Conservation (phyloP, 2,329 filamentous ascomycete species). For the Elsinoe necatrix region DNA sequence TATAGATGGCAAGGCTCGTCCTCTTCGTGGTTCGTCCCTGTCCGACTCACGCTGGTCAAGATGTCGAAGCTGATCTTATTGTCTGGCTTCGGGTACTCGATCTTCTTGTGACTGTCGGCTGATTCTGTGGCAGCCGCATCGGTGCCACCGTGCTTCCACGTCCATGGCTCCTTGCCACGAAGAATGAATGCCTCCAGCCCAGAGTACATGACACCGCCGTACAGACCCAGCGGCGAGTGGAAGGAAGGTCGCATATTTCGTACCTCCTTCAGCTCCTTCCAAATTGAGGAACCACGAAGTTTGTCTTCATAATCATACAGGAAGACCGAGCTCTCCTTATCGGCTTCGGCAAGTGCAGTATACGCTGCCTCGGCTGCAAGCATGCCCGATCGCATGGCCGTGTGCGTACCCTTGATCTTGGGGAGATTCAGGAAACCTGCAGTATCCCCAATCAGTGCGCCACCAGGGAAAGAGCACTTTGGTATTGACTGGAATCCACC, state of each 20-base stretch:
- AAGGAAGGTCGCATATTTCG: constrained; percentile 97
- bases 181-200: constrained; percentile 84
- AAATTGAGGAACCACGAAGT: constrained; percentile 77
- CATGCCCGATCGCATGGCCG: constrained; percentile 96
- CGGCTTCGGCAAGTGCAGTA: constrained; percentile 54
- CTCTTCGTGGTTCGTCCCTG: constrained; percentile 96
- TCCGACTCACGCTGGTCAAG: constrained; percentile 85
- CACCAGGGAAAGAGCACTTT: constrained; percentile 91
- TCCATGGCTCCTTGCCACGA: constrained; percentile 84
- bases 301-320: constrained; percentile 89
- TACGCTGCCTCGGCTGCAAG: constrained; percentile 87
- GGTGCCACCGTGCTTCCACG: constrained; percentile 69
- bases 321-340: constrained; percentile 64
- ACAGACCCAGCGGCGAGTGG: constrained; percentile 75
- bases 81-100: constrained; percentile 95
- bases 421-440: constrained; percentile 96
- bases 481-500: constrained; percentile 97
- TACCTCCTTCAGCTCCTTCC: constrained; percentile 89
- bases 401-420: constrained; percentile 97
- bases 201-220: constrained; percentile 85
- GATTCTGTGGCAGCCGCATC: constrained; percentile 73
- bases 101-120: constrained; percentile 73
- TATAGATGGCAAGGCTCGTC: constrained; percentile 95
- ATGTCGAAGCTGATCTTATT: constrained; percentile 94
- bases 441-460: constrained; percentile 89